Evolutionary conservation across 345 rosid genomes (phyloP).

Genomic region (Kernera saxatilis): DNA sequence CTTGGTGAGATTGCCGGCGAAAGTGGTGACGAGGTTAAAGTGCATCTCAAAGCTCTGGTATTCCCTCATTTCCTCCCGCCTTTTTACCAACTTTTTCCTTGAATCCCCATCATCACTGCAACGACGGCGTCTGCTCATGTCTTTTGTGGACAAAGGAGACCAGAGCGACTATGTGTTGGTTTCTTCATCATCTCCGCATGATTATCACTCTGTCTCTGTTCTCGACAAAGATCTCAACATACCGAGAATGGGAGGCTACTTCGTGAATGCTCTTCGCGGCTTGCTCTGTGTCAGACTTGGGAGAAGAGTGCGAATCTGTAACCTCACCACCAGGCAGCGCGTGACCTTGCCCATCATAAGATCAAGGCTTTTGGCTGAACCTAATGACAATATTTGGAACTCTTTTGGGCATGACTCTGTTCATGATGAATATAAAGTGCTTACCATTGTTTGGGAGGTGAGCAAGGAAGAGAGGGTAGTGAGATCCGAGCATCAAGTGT

Average conservation of each 20-base stretch:
- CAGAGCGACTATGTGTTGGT: too few relatives aligned
- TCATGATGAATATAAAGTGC: slow-evolving; percentile 3
- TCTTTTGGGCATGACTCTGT: background rate
- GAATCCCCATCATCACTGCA: background rate
- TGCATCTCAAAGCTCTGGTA: background rate
- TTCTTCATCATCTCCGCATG: background rate
- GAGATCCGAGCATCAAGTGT: background rate
- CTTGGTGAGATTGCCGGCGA: background rate
- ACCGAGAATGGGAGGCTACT: background rate
- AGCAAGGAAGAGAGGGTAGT: background rate
- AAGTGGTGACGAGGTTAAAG: background rate
- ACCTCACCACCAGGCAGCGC: background rate
- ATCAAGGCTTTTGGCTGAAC: background rate
- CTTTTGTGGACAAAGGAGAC: background rate
- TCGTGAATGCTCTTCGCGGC: background rate
- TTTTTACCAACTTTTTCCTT: background rate
- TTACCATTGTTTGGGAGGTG: background rate
- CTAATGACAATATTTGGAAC: background rate
- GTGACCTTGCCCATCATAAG: background rate
- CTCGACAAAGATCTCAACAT: background rate
- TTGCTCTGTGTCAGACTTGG: background rate
- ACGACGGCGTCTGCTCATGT: background rate
- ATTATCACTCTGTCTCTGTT: background rate
- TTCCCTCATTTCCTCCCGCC: background rate
- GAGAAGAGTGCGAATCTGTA: background rate